Evolutionary conservation across 331 rosid species (phyloP).

Genomic region (Malus hybrid): DNA sequence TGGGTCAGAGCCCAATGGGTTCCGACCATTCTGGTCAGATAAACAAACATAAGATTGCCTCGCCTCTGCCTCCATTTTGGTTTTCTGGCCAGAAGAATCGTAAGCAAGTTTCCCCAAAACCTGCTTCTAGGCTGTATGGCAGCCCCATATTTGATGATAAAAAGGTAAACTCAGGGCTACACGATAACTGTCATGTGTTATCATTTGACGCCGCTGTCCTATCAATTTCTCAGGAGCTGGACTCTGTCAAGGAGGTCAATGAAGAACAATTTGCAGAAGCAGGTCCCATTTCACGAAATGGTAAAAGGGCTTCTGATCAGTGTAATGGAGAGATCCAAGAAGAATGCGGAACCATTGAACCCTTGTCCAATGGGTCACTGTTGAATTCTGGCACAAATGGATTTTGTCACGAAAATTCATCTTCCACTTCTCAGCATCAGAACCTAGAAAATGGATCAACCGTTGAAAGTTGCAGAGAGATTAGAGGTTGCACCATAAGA

Average conservation of each 20-base stretch:
- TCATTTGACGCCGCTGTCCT: constrained; percentile 88
- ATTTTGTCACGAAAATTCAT: constrained; percentile 28
- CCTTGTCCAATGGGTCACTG: constrained; percentile 17
- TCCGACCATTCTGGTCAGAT: constrained; percentile 52
- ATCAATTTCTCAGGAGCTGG: constrained; percentile 81
- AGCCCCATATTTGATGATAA: constrained; percentile 72
- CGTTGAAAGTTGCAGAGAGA: constrained; percentile 46
- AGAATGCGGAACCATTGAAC: constrained; percentile 33
- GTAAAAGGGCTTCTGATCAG: constrained; percentile 24
- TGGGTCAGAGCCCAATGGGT: constrained; percentile 95
- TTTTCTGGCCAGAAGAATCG: constrained; percentile 49
- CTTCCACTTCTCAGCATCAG: constrained; percentile 34
- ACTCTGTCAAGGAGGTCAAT: constrained; percentile 63
- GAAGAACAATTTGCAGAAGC: constrained; percentile 45
- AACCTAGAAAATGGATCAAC: constrained; percentile 51
- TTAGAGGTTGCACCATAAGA: constrained; percentile 77
- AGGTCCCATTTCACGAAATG: constrained; percentile 30
- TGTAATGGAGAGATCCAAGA: constrained; percentile 46
- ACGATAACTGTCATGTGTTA: constrained; percentile 44
- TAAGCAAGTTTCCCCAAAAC: constrained; percentile 55
- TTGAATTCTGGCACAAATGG: constrained; percentile 22
- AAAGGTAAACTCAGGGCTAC: constrained; percentile 28
- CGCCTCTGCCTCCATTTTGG: constrained; percentile 73
- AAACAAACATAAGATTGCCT: constrained; percentile 59
- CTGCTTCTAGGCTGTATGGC: constrained; percentile 53